phyloP scores from a whole-genome alignment of 2,329 filamentous ascomycete genomes.

The Knoxdaviesia capensis region DNA sequence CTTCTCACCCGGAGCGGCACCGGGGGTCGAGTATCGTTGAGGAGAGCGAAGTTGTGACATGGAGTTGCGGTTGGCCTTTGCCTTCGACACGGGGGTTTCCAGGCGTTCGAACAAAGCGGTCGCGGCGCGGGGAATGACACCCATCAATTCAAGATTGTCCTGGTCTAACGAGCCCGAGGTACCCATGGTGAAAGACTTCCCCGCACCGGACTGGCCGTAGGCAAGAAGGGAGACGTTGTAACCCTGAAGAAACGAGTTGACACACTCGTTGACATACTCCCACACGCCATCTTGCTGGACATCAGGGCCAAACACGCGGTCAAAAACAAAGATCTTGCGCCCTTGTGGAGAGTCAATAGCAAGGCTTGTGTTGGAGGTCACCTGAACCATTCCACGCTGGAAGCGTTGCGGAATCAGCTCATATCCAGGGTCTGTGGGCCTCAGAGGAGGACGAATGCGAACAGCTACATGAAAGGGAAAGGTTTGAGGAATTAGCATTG shows the following conservation, averaged over 20 bases:
- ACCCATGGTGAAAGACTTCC: conserved; percentile 98
- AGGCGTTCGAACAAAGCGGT: conserved; percentile 75
- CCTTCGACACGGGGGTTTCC: conserved; percentile 29
- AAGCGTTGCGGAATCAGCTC: conserved; percentile 93
- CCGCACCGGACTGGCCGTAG: conserved; percentile 92
- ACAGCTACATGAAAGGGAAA: conserved; percentile 38
- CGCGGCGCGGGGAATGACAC: conserved; percentile 88
- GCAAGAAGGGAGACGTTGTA: conserved; percentile 97
- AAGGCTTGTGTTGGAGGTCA: conserved; percentile 66
- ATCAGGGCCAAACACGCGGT: conserved; percentile 76
- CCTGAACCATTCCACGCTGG: conserved; percentile 79
- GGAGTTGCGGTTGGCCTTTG: conserved; percentile 35
- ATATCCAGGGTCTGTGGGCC: conserved; percentile 69
- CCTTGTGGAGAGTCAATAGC: conserved; percentile 82
- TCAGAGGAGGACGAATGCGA: conserved; percentile 73
- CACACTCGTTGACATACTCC: conserved; percentile 83
- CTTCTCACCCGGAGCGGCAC: conserved; percentile 38
- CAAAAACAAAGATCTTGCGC: conserved; percentile 89
- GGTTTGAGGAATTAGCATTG: neutral
- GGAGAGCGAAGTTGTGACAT: conserved; percentile 67
- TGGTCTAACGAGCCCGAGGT: conserved; percentile 75
- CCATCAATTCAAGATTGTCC: conserved; percentile 50
- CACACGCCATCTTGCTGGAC: conserved; percentile 76
- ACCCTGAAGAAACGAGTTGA: conserved; percentile 76
- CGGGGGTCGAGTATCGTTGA: conserved; percentile 43